phyloP scores from a whole-genome alignment of 352 stramenopile species.

The Hyaloperonospora arabidopsidis region DNA sequence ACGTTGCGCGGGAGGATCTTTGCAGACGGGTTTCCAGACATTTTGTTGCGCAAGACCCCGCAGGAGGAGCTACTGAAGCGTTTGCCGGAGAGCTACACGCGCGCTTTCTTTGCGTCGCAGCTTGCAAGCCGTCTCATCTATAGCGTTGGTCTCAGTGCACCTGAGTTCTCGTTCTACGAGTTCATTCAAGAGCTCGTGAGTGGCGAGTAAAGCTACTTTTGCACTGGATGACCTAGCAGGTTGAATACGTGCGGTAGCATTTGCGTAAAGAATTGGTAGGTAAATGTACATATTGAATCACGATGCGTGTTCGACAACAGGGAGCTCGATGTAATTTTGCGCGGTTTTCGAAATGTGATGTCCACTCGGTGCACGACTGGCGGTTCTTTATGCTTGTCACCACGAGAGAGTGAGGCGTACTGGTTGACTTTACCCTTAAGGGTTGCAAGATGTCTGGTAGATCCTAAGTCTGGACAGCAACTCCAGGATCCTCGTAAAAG shows the following conservation, averaged over 20 bases:
- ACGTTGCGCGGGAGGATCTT: constrained; percentile 66
- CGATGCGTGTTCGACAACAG: no score
- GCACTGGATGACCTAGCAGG: background rate
- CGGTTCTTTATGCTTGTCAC: no score
- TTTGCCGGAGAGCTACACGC: constrained; percentile 71
- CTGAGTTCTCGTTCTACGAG: constrained; percentile 84
- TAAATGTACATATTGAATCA: no score
- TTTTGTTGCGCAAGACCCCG: constrained; percentile 44
- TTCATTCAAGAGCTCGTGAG: constrained; percentile 62
- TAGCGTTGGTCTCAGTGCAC: constrained; percentile 51
- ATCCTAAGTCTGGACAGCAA: no score
- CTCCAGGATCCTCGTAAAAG: no score
- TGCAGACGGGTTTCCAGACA: constrained; percentile 64
- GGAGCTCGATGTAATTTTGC: no score
- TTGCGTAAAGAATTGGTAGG: no score
- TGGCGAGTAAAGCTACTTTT: constrained; percentile 16
- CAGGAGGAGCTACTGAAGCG: constrained; percentile 62
- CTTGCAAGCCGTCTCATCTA: constrained; percentile 80
- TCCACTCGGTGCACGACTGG: no score
- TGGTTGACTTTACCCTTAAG: no score
- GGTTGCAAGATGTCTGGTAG: no score
- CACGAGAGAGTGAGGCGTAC: no score
- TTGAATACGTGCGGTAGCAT: background rate
- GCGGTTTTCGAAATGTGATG: no score
- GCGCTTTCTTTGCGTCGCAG: constrained; percentile 75